Conservation (phyloP, 164 flowering plant species). For the Chimonanthus praecox region DNA sequence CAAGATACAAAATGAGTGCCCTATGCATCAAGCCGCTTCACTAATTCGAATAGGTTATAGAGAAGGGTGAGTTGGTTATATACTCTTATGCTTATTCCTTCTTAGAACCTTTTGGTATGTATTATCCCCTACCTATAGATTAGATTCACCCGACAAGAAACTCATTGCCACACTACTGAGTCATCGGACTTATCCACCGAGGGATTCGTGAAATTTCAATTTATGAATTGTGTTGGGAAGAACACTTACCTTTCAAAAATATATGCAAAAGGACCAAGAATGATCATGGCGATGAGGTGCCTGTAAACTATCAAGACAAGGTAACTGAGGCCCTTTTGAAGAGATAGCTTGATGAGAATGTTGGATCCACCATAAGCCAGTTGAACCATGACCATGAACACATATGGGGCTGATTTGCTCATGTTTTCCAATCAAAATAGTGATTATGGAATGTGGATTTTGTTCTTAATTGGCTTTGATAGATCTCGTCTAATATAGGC, state of each 20-base stretch:
- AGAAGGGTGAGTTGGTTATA: background rate
- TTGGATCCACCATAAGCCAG: slow-evolving; percentile 31
- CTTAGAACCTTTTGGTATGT: no score
- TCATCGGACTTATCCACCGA: background rate
- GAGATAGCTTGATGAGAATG: slow-evolving; percentile 37
- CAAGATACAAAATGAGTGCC: no score
- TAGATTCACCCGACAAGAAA: background rate
- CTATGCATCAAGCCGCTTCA: no score
- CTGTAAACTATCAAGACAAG: slow-evolving; percentile 36
- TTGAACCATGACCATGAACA: slow-evolving; percentile 34
- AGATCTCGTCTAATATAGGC: background rate
- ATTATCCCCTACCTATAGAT: no score
- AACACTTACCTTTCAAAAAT: slow-evolving; percentile 30
- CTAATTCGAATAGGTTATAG: background rate
- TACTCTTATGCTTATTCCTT: no score
- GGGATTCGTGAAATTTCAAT: background rate
- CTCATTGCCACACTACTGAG: background rate
- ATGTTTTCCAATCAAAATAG: slow-evolving; percentile 1
- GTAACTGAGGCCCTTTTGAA: slow-evolving; percentile 32
- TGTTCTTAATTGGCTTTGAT: background rate
- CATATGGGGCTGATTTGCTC: slow-evolving; percentile 12
- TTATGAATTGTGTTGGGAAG: background rate
- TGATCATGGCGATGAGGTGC: slow-evolving; percentile 33
- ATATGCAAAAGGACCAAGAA: slow-evolving; percentile 43
- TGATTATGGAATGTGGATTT: background rate